Conservation (phyloP, 306 rosid genomes). For the Sophora flavescens region DNA sequence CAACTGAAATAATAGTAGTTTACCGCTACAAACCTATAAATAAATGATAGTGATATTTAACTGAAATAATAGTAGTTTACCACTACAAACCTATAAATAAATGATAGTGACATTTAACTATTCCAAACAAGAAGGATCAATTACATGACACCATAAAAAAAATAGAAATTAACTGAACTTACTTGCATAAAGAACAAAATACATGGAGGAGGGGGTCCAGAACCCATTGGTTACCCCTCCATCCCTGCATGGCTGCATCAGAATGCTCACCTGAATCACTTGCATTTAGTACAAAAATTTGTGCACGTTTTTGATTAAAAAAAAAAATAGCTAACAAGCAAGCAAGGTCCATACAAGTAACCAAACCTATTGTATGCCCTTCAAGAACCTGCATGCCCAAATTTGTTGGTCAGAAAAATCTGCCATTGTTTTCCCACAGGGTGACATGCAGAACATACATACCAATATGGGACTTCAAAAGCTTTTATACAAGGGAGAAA, state of each 20-base stretch:
- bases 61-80: no score
- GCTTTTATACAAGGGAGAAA: background rate
- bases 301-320: background rate
- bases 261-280: background rate
- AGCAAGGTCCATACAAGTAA: background rate
- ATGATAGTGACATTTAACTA: no score
- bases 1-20: no score
- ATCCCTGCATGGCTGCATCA: background rate
- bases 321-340: background rate
- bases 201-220: no score
- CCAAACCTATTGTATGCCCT: slow-evolving; percentile 29
- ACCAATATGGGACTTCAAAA: background rate
- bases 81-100: no score
- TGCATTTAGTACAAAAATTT: background rate
- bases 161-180: no score
- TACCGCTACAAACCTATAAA: no score
- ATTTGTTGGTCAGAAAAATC: slow-evolving; percentile 29
- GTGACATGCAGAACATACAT: background rate
- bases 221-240: no score
- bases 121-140: no score
- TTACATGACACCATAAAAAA: no score
- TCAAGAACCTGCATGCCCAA: slow-evolving; percentile 40
- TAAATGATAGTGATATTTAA: no score
- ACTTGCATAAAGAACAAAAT: no score
- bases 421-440: background rate